Conservation (phyloP, 805 yeast species). For the Yarrowia osloensis region DNA sequence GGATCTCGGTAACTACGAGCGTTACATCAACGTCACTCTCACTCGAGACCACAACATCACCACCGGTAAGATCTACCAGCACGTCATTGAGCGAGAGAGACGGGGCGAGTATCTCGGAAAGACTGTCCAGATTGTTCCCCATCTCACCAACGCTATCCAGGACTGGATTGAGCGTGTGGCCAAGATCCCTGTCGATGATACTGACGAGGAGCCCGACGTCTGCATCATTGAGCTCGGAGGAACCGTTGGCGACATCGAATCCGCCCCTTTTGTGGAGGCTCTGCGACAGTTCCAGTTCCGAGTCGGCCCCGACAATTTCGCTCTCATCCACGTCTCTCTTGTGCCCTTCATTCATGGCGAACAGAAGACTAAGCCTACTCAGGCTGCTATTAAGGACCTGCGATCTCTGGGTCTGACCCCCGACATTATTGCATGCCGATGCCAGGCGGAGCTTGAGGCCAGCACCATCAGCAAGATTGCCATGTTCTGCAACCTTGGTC, state of each 20-base stretch:
- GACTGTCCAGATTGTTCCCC: slow-evolving; percentile 99
- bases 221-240: slow-evolving; percentile 98
- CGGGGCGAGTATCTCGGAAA: slow-evolving; percentile 97
- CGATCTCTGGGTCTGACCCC: slow-evolving; percentile 94
- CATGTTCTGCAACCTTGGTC: slow-evolving; percentile 98
- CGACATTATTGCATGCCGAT: slow-evolving; percentile 97
- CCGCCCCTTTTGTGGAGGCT: slow-evolving; percentile 99
- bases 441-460: slow-evolving; percentile 75
- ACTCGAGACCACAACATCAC: slow-evolving; percentile 96
- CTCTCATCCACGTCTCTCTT: slow-evolving; percentile 92
- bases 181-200: slow-evolving; percentile 83
- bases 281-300: slow-evolving; percentile 98
- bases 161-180: slow-evolving; percentile 97
- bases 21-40: slow-evolving; percentile 90
- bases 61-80: slow-evolving; percentile 94
- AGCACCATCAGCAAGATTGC: slow-evolving; percentile 94
- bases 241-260: slow-evolving; percentile 98
- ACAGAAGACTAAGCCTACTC: slow-evolving; percentile 99
- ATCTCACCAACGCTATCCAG: slow-evolving; percentile 94
- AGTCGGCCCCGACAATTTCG: slow-evolving; percentile 91
- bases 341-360: slow-evolving; percentile 99
- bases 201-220: slow-evolving; percentile 88
- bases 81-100: slow-evolving; percentile 91
- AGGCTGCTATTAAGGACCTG: slow-evolving; percentile 96
- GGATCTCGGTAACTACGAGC: slow-evolving; percentile 96